A percentile compares a stretch with the other conserved stretches of the same genome.
Evolutionary conservation across 257 asterid genomes (phyloP).

Genomic region (Solanum gandarillasii): DNA sequence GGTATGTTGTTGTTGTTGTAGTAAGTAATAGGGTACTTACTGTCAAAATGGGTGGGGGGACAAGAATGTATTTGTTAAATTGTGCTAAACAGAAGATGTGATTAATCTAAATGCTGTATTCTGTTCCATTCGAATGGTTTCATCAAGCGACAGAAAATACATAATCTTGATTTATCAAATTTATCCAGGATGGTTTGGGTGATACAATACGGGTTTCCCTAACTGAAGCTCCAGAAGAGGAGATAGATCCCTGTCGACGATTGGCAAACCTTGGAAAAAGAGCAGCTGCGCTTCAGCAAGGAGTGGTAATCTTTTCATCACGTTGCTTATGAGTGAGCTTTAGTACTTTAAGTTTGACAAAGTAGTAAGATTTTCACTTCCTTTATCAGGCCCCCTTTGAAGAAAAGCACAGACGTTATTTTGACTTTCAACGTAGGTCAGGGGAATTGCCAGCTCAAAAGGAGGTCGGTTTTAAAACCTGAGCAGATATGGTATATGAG

Average conservation of each 20-base stretch:
- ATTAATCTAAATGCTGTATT: background rate
- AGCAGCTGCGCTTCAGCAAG: conserved; percentile 88
- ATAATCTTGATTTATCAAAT: conserved; percentile 6
- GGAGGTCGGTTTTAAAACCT: conserved; percentile 45
- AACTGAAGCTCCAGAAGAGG: conserved; percentile 91
- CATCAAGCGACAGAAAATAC: background rate
- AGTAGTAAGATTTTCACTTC: background rate
- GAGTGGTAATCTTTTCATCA: conserved; percentile 68
- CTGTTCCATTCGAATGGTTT: background rate
- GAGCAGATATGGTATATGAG: background rate
- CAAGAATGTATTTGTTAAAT: background rate
- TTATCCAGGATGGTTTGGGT: conserved; percentile 83
- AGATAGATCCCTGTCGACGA: conserved; percentile 95
- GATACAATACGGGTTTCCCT: conserved; percentile 97
- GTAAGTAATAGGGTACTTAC: background rate
- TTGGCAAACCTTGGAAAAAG: conserved; percentile 91
- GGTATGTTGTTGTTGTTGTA: background rate
- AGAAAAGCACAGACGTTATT: conserved; percentile 84
- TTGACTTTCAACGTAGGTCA: conserved; percentile 90
- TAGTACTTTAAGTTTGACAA: conserved; percentile 1
- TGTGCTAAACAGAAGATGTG: background rate
- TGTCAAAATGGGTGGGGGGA: background rate
- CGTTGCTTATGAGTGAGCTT: background rate
- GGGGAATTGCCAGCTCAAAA: conserved; percentile 90
- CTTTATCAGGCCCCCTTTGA: conserved; percentile 68